Evolutionary conservation across 768 basidiomycete genomes (phyloP), one percentile per base, ranked within the genome.

Genomic region (Suillus cothurnatus): DNA sequence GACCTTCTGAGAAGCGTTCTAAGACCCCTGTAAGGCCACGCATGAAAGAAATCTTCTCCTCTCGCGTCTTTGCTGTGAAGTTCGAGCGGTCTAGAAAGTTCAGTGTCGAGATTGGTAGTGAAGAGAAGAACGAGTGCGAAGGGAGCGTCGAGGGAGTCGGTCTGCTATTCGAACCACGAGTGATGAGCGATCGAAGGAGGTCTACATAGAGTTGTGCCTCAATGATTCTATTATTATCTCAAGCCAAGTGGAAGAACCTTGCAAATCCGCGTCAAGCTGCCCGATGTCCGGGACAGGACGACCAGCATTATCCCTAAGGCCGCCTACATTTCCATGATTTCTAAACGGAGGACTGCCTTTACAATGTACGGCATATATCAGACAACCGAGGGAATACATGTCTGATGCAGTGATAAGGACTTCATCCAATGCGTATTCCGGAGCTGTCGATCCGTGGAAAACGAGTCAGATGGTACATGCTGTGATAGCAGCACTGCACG

Each of bases 31-130:
- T 84, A 23, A 98, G 79, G 0, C 97, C 96, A 74, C 94, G 94
- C 88, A 98, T 92, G 76, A 98, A 98, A 0, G 93, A 92, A 32
- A 97, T 90, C 75, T 99, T 99, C 73, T 98, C 97, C 79, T 99
- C 97, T 63, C 91, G 81, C 2, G 95, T 90, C 77, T 98, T 97
- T 0, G 94, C 88, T 0, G 95, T 93, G 74, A 99, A 99, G 64
- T 91, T 97, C 5, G 96, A 93, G 17, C 97, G 89, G 72, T 99
- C 97, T 62, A 99, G 81, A 79, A 99, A 99, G 72, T 95, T 95
- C 38, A 99, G 84, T 0, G 97, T 99, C 2, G 94, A 96, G 28
- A 99, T 95, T 8, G 97, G 94, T 14, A 99, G 82, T 5, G 95
- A 97, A 1, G 94, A 96, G 80, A 99, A 99, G 82, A 96, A 98